phyloP scores from a whole-genome alignment of 768 basidiomycete genomes.

The Hypholoma fasciculare region DNA sequence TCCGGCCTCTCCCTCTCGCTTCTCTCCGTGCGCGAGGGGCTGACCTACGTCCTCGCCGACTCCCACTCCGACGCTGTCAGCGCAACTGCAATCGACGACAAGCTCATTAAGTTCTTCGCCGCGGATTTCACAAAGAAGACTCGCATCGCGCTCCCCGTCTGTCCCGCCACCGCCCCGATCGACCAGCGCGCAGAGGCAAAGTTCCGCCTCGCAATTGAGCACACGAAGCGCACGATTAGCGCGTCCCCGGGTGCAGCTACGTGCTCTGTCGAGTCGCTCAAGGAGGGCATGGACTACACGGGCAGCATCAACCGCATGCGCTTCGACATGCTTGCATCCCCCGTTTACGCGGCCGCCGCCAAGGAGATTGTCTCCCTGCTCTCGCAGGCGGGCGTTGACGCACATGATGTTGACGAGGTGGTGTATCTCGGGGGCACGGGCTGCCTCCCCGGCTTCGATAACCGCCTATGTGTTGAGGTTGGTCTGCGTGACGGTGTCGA shows the following conservation, averaged over 20 bases:
- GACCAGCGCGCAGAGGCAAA: conserved; percentile 93
- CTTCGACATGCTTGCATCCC: conserved; percentile 61
- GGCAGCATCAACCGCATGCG: conserved; percentile 55
- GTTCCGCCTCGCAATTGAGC: conserved; percentile 88
- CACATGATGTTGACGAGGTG: conserved; percentile 73
- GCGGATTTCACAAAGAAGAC: conserved; percentile 98
- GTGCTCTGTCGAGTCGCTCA: conserved; percentile 91
- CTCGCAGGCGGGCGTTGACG: conserved; percentile 50
- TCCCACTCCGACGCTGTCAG: conserved; percentile 50
- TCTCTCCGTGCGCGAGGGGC: conserved; percentile 74
- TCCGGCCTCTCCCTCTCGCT: conserved; percentile 71
- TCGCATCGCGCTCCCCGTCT: conserved; percentile 68
- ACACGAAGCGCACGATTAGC: conserved; percentile 90
- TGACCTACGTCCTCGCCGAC: conserved; percentile 62
- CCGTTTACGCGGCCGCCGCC: conserved; percentile 60
- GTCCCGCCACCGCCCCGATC: conserved; percentile 40
- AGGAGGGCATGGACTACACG: conserved; percentile 91
- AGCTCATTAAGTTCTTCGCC: conserved; percentile 88
- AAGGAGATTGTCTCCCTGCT: conserved; percentile 54
- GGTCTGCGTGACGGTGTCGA: conserved; percentile 63
- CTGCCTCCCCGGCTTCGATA: conserved; percentile 74
- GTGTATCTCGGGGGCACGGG: conserved; percentile 80
- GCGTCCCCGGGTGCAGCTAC: conserved; percentile 87
- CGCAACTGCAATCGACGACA: conserved; percentile 75
- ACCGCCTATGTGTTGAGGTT: conserved; percentile 42